phyloP scores from a whole-genome alignment of 306 rosid species.

The Adenanthera pavonina region DNA sequence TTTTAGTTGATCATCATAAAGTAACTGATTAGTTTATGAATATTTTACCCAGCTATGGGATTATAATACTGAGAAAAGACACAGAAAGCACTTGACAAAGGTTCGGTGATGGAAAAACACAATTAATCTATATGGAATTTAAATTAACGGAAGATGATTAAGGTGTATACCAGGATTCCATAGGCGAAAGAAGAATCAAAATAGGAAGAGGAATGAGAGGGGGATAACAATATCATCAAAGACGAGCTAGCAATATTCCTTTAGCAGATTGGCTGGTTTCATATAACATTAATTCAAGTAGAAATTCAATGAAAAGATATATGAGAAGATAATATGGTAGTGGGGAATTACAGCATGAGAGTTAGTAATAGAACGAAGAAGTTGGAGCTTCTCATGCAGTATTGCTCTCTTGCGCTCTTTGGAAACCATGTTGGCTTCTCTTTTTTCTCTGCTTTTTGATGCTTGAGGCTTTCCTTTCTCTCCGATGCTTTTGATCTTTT shows the following conservation, averaged over 20 bases:
- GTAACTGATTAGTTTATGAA: neutral
- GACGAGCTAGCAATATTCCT: neutral
- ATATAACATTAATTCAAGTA: conserved; percentile 30
- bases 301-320: conserved; percentile 55
- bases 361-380: conserved; percentile 95
- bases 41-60: neutral
- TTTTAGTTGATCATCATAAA: neutral
- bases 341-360: conserved; percentile 91
- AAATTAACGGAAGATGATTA: neutral
- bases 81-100: conserved; percentile 16
- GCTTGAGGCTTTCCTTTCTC: conserved; percentile 19
- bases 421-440: conserved; percentile 66
- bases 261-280: conserved; percentile 32
- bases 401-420: conserved; percentile 86
- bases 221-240: neutral
- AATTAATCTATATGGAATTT: neutral
- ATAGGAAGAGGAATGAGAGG: conserved; percentile 4
- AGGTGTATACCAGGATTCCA: neutral
- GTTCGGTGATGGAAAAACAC: neutral
- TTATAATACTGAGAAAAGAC: neutral
- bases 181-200: conserved; percentile 24
- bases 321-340: conserved; percentile 38
- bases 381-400: conserved; percentile 94
- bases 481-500: conserved; percentile 29
- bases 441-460: conserved; percentile 17